Base-by-base conservation (phyloP, 164 flowering plant genomes). In the Saururus chinensis region DNA sequence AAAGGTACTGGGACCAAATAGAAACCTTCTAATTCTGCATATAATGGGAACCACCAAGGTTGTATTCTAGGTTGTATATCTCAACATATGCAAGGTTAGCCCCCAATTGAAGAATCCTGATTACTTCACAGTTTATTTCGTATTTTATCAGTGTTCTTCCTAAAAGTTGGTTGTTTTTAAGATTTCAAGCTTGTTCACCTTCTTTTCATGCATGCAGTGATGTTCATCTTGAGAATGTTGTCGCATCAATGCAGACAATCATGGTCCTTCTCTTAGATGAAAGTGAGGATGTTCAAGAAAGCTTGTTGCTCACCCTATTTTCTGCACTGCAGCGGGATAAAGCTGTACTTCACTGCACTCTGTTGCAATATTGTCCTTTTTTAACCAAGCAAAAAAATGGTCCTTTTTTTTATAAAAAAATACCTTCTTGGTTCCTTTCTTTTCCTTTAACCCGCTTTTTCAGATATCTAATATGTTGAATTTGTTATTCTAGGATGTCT, bases 191-290 rank as follows among this genome's bases (percentile, higher is more conserved):
- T 62, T 30, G 60, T 65, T 65, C 25, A 56, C 57, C 21, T 52
- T 40, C 23, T 51, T 66, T 66, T 62, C 40, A 26, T 40, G 23
- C 45, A 9, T 84, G 83, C 96, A 95, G 99, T 48, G 96, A 88
- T 77, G 87, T 80, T 68, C 96, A 95, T 75, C 85, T 86, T 25
- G 95, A 83, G 70, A 82, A 65, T 78, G 88, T 95, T 62, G 45
- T 82, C 17, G 78, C 79, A 56, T 84, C 96, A 61, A 95, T 95
- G 96, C 82, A 88, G 72, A 80, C 84, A 19, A 95, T 91, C 61
- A 91, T 95, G 97, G 73, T 70, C 57, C 85, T 86, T 77, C 83
- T 95, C n/a, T 64, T 95, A 59, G 97, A 95, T 68, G 99, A 95
- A 72, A 91, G 96, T 70, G 99, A 95, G 77, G 97, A 95, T 56